Evolutionary conservation across 495 filamentous ascomycete genomes (phyloP), one percentile per base, ranked within the genome.

Genomic region (Penicillium crystallinum): DNA sequence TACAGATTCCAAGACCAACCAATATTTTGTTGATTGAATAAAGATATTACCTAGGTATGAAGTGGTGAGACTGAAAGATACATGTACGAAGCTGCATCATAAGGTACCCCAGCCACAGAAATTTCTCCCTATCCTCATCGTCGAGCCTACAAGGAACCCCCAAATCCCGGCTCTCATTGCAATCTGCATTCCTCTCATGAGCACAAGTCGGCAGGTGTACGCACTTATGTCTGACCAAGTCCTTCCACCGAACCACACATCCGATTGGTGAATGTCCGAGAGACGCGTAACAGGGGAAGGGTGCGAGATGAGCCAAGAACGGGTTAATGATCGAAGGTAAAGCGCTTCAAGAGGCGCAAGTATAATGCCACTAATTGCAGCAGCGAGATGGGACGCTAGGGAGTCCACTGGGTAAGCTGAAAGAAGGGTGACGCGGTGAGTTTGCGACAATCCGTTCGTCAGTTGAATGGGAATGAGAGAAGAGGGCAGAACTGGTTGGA

Each of bases 371-470:
- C 70, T 74, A 34, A 77, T 61, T 33, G 74, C 61, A 18, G 68
- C 64, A 7, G 77, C 66, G 15, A 79, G 64, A 37, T 75, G 71
- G 1, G 69, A 71, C 17, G 74, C 69, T 17, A 80, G 58, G 4
- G 70, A 73, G 52, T 76, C 70, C 5, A 75, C 68, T 3, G 72
- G 69, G 39, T 75, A 67, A 4, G 71, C 65, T n/a, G 75, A 76
- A n/a, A 81, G 74, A 3, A 75, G 67, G 0, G 77, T 81, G 3
- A 80, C 67, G 44, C 77, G 68, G 51, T 79, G 69, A 15, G 64
- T 49, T 7, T 49, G 49, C 29, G 58, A 38, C 25, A 45, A 38
- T 9, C 46, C 34, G 33, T 33, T 47, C n/a, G 39, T 48, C 2
- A 41, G 17, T 29, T 39, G 56, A 42, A 54, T 46, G 36, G 58